These are phyloP conservation scores for Gentiana macrophylla DNA, from an alignment of 257 asterid genomes.

Conservation along the genomic window DNA sequence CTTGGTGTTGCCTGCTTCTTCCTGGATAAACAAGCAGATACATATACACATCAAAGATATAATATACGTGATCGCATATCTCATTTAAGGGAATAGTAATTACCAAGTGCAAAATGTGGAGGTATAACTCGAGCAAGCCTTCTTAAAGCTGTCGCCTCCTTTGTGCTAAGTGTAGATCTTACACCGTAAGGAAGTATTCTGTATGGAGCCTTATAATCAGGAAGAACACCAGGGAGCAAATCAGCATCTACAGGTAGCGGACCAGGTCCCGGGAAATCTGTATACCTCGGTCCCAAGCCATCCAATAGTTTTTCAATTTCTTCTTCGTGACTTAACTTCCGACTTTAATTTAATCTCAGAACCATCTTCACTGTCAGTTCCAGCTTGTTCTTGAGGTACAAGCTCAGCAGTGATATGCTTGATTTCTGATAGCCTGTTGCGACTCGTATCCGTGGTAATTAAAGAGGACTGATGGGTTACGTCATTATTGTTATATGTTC, in stretches of 20 bases:
- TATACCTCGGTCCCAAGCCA: conserved; percentile 75
- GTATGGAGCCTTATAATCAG: conserved; percentile 70
- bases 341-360: conserved; percentile 22
- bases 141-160: conserved; percentile 75
- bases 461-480: conserved; percentile 21
- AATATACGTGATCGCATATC: not conserved
- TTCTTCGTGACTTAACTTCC: conserved; percentile 64
- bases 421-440: conserved; percentile 18
- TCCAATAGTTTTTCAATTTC: conserved; percentile 65
- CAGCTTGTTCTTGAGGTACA: conserved; percentile 19
- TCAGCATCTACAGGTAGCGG: conserved; percentile 98
- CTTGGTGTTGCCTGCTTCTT: conserved; percentile 98
- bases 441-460: conserved; percentile 15
- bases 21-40: conserved; percentile 34
- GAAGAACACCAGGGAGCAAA: conserved; percentile 65
- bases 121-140: conserved; percentile 86
- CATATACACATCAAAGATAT: not conserved
- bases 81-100: conserved; percentile 7
- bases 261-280: conserved; percentile 85
- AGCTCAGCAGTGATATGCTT: conserved; percentile 13
- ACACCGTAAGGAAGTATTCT: conserved; percentile 91
- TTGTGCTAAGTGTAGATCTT: conserved; percentile 50
- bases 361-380: conserved; percentile 14
- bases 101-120: conserved; percentile 97
- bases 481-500: conserved; percentile 27